A percentile compares a stretch with the other conserved stretches of the same genome.
Conservation (phyloP, 1,284 basidiomycete species). For the Coriolopsis trogii region DNA sequence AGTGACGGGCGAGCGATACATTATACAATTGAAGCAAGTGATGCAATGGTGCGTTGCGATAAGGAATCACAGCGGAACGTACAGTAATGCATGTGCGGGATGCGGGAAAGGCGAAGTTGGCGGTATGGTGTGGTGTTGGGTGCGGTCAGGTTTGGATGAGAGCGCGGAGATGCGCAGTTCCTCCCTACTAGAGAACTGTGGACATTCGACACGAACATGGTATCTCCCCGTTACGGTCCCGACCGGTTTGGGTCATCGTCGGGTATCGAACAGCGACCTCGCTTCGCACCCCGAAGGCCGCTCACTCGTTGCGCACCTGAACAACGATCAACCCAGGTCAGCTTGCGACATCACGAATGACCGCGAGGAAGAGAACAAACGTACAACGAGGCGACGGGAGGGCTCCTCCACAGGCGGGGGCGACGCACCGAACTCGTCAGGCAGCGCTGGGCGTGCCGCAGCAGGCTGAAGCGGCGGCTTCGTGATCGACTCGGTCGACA, state of each 20-base stretch:
- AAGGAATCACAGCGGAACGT: conserved; percentile 12
- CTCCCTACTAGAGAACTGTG: conserved; percentile 9
- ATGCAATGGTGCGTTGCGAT: neutral
- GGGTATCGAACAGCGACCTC: neutral
- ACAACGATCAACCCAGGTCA: neutral
- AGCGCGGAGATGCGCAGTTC: neutral
- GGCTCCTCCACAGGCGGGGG: conserved; percentile 3
- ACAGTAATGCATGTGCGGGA: conserved; percentile 3
- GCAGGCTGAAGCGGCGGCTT: conserved; percentile 22
- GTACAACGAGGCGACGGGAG: conserved; percentile 27
- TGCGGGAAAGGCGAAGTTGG: conserved; percentile 10
- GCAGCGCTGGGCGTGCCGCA: conserved; percentile 23
- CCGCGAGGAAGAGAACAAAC: conserved; percentile 1
- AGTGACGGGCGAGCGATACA: neutral
- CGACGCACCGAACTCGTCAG: conserved; percentile 28
- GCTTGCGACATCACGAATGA: neutral
- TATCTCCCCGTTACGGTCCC: conserved; percentile 2
- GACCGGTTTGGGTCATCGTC: conserved; percentile 1
- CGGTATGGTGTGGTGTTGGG: neutral
- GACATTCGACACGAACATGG: conserved; percentile 2
- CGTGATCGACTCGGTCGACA: conserved; percentile 19
- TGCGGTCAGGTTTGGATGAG: neutral
- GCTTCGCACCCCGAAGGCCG: neutral
- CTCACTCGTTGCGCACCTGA: conserved; percentile 31
- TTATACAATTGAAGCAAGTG: neutral